A percentile compares a stretch with the other conserved stretches of the same genome.
Evolutionary conservation across 805 yeast genomes (phyloP).

Genomic region (Ogataea angusta): DNA sequence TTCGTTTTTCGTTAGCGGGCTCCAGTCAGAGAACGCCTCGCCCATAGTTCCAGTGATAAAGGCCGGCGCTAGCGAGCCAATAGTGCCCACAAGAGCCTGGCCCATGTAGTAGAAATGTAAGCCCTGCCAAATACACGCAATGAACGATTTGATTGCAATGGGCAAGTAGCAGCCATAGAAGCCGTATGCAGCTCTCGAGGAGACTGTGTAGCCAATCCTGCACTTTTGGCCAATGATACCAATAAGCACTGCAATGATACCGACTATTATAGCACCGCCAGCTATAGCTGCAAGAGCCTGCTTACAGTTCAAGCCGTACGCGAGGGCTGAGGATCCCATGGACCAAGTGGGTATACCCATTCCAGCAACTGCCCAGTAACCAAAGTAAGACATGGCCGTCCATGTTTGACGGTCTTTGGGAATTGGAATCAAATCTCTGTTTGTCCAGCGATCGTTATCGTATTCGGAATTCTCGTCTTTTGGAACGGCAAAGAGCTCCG

Average conservation of each 20-base stretch:
- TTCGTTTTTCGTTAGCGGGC: constrained; percentile 38
- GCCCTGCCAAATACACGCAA: constrained; percentile 45
- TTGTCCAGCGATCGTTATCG: constrained; percentile 31
- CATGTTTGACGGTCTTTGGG: constrained; percentile 45
- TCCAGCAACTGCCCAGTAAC: constrained; percentile 40
- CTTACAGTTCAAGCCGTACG: constrained; percentile 27
- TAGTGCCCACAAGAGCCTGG: constrained; percentile 37
- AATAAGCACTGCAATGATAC: constrained; percentile 42
- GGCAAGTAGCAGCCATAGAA: constrained; percentile 43
- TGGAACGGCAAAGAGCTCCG: constrained; percentile 30
- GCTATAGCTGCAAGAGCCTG: constrained; percentile 42
- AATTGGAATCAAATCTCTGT: constrained; percentile 43
- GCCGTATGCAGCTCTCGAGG: constrained; percentile 44
- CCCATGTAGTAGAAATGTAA: constrained; percentile 47
- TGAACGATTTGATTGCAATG: constrained; percentile 40
- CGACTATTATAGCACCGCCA: constrained; percentile 45
- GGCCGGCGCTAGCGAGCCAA: constrained; percentile 39
- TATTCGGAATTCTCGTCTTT: constrained; percentile 28
- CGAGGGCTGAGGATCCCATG: constrained; percentile 20
- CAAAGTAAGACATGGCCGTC: constrained; percentile 42
- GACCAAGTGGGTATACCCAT: constrained; percentile 23
- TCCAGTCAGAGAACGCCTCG: constrained; percentile 23
- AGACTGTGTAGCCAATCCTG: constrained; percentile 48
- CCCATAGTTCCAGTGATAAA: constrained; percentile 28
- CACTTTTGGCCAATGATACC: constrained; percentile 51